These are phyloP conservation scores for Myriosclerotinia curreyana DNA, from an alignment of 2,329 filamentous ascomycete genomes.

Conservation along the genomic window DNA sequence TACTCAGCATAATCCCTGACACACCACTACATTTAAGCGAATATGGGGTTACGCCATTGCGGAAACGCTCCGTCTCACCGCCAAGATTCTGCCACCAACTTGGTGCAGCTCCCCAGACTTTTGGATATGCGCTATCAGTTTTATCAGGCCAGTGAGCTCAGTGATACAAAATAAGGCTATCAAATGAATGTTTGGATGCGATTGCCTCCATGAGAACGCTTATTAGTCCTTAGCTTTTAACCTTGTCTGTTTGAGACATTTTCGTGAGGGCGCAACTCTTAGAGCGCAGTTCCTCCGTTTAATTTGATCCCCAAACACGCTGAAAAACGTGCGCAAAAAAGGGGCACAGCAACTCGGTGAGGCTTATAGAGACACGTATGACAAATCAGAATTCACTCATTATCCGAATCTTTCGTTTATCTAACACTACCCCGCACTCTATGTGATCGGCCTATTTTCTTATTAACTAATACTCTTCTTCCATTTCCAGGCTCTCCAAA, in stretches of 20 bases:
- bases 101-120: too few relatives aligned
- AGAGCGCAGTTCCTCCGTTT: neutral
- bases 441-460: neutral
- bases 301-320: neutral
- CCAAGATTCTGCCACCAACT: too few relatives aligned
- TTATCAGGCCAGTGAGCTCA: too few relatives aligned
- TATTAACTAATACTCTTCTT: neutral
- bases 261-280: neutral
- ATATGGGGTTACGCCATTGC: too few relatives aligned
- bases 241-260: neutral
- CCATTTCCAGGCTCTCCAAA: neutral
- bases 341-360: neutral
- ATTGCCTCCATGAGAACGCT: too few relatives aligned
- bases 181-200: too few relatives aligned
- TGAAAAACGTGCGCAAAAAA: neutral
- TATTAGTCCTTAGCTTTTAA: neutral
- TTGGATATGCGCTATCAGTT: too few relatives aligned
- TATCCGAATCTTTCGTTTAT: neutral
- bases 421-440: neutral
- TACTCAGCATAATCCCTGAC: too few relatives aligned
- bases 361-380: neutral
- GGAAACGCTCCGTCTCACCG: too few relatives aligned
- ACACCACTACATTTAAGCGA: too few relatives aligned
- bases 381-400: neutral
- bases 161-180: too few relatives aligned